phyloP scores from a whole-genome alignment of 2,329 filamentous ascomycete species.

The Pseudogymnoascus sp. region DNA sequence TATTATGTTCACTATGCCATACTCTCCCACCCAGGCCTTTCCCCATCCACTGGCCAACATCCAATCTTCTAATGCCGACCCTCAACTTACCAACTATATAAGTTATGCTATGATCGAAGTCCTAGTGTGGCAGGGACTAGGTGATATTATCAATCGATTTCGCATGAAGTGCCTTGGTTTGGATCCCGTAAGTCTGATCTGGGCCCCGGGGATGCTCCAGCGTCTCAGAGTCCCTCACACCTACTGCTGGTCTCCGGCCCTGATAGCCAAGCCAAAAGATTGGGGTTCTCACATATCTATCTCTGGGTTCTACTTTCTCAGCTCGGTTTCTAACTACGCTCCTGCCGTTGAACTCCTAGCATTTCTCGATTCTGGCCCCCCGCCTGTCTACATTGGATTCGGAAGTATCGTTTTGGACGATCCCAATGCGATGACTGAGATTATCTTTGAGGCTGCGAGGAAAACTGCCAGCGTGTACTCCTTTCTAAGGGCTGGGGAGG shows the following conservation, averaged over 20 bases:
- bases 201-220: slow-evolving; percentile 72
- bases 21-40: slow-evolving; percentile 62
- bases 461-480: slow-evolving; percentile 62
- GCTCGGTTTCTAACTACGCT: slow-evolving; percentile 56
- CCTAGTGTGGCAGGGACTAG: slow-evolving; percentile 69
- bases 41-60: slow-evolving; percentile 65
- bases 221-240: slow-evolving; percentile 75
- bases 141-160: slow-evolving; percentile 86
- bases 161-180: slow-evolving; percentile 66
- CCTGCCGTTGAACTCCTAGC: slow-evolving; percentile 57
- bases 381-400: slow-evolving; percentile 76
- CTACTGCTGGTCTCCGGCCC: slow-evolving; percentile 77
- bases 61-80: slow-evolving; percentile 55
- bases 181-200: slow-evolving; percentile 70
- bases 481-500: slow-evolving; percentile 88
- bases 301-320: slow-evolving; percentile 69
- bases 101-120: slow-evolving; percentile 63
- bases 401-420: slow-evolving; percentile 77
- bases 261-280: slow-evolving; percentile 72
- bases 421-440: slow-evolving; percentile 59
- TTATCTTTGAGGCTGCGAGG: slow-evolving; percentile 64
- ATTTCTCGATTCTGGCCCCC: slow-evolving; percentile 61
- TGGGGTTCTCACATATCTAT: slow-evolving; percentile 67
- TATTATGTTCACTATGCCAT: slow-evolving; percentile 89
- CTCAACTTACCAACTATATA: slow-evolving; percentile 58